Percentiles rank a stretch among this genome's conserved stretches.
Conservation (phyloP, 73 alveolate genomes). For the Stentor roeselii region DNA sequence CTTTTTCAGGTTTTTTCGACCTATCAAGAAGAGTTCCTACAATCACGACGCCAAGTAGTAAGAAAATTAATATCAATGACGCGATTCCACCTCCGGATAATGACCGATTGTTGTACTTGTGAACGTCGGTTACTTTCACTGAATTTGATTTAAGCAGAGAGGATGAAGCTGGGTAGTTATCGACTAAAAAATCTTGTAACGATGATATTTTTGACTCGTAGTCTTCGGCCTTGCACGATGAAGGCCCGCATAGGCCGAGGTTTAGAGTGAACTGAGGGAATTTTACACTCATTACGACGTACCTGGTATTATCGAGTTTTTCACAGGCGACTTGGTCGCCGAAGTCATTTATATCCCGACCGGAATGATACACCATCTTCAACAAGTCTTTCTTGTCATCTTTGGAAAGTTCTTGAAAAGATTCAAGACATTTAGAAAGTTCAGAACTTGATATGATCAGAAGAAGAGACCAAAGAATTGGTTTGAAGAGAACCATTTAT, state of each 20-base stretch:
- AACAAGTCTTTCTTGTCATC: not conserved
- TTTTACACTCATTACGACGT: not conserved
- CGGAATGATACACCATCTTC: not conserved
- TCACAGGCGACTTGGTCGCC: not conserved
- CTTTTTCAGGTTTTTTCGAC: not conserved
- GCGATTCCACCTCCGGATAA: not conserved
- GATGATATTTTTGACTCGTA: no score
- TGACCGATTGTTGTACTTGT: not conserved
- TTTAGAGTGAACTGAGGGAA: not conserved
- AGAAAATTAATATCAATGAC: not conserved
- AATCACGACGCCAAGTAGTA: not conserved
- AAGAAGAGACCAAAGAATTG: no score
- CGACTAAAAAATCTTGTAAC: not conserved
- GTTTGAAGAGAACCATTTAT: no score
- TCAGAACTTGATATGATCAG: no score
- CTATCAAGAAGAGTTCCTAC: not conserved
- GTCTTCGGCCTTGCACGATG: not conserved
- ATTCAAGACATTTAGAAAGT: not conserved
- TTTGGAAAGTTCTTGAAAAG: not conserved
- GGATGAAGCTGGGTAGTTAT: not conserved
- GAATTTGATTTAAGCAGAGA: not conserved
- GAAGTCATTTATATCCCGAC: not conserved
- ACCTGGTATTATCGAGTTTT: not conserved
- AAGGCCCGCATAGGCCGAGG: not conserved
- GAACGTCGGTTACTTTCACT: not conserved